Evolutionary conservation across 148 eudicot genomes (phyloP).

Genomic region (Silene conica): DNA sequence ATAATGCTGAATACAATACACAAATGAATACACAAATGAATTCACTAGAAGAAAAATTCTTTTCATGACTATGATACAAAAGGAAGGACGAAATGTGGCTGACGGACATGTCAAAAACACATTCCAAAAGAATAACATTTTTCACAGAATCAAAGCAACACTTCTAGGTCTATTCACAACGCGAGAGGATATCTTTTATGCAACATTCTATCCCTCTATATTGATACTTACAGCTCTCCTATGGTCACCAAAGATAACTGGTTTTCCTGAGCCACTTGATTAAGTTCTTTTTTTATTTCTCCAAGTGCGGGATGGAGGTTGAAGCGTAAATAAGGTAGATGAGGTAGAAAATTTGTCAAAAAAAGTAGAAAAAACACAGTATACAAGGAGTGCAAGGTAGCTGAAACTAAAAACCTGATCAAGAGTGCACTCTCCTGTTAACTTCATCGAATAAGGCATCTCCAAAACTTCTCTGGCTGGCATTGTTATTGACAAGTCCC

Average conservation of each 20-base stretch:
- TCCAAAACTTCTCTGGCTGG: conserved; percentile 59
- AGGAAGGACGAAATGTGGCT: no score
- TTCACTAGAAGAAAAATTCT: no score
- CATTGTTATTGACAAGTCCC: conserved; percentile 67
- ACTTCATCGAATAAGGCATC: conserved; percentile 63
- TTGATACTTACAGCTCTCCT: no score
- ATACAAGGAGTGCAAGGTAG: background rate
- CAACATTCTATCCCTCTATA: no score
- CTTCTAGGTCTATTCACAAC: background rate
- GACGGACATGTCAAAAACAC: no score
- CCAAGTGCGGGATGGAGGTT: background rate
- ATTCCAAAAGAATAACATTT: no score
- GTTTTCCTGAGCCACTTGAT: background rate
- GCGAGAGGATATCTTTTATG: no score
- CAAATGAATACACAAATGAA: no score
- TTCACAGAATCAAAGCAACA: background rate
- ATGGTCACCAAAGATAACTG: background rate
- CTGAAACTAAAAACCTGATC: conserved; percentile 44
- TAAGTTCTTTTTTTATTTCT: background rate
- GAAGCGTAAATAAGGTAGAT: background rate
- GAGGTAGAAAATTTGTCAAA: background rate
- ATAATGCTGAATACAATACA: no score
- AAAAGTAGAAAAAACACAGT: background rate
- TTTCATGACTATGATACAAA: no score
- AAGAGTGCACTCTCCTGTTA: conserved; percentile 51